Evolutionary conservation across 495 filamentous ascomycete genomes (phyloP).

Genomic region (Neurospora sp.): DNA sequence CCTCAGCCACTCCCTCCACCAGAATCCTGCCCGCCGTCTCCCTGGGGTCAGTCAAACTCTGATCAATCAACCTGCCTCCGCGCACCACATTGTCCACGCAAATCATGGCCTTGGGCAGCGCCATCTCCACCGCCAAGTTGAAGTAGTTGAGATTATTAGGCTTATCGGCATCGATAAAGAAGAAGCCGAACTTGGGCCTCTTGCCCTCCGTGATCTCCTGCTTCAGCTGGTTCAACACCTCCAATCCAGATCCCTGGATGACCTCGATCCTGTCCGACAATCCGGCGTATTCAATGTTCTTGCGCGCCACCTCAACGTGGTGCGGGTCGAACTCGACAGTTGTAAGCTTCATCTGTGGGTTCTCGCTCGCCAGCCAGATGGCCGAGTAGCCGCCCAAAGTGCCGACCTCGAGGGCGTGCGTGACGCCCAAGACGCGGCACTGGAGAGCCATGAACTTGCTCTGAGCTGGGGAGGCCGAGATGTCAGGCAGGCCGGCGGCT

Average conservation of each 20-base stretch:
- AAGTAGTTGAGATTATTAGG: conserved; percentile 41
- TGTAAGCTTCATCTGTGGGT: conserved; percentile 30
- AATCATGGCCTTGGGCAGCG: conserved; percentile 24
- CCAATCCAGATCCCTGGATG: conserved; percentile 33
- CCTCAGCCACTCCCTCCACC: conserved; percentile 36
- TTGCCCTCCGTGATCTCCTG: conserved; percentile 37
- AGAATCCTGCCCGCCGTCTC: conserved; percentile 17
- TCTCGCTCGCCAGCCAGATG: conserved; percentile 37
- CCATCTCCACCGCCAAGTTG: conserved; percentile 31
- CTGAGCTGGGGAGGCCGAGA: conserved; percentile 27
- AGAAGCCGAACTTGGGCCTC: conserved; percentile 34
- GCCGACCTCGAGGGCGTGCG: conserved; percentile 40
- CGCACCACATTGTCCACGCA: conserved; percentile 43
- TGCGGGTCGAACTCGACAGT: conserved; percentile 35
- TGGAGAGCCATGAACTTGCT: conserved; percentile 36
- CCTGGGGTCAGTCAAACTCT: background rate
- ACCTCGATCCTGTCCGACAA: conserved; percentile 30
- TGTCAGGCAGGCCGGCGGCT: conserved; percentile 21
- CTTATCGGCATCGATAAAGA: conserved; percentile 44
- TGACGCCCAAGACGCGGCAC: conserved; percentile 25
- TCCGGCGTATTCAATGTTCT: conserved; percentile 30
- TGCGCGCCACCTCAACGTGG: conserved; percentile 30
- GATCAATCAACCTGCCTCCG: conserved; percentile 24
- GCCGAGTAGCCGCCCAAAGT: conserved; percentile 42
- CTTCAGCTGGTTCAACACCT: conserved; percentile 31